Percentiles rank a stretch among this genome's conserved stretches.
These are phyloP conservation scores for Arthrinium phaeospermum DNA, from an alignment of 2,329 filamentous ascomycete genomes.

Conservation along the genomic window DNA sequence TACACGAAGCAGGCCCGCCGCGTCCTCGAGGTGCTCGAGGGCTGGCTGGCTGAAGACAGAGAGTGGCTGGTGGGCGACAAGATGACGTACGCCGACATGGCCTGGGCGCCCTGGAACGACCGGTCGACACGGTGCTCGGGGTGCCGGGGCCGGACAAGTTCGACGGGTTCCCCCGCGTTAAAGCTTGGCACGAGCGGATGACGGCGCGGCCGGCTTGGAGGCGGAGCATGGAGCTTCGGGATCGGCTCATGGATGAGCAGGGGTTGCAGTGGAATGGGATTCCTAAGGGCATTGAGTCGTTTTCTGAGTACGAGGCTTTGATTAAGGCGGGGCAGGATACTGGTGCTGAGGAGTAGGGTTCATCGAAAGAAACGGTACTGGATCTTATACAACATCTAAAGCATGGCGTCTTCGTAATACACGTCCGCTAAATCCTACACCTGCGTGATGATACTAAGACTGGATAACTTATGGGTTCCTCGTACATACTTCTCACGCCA, in stretches of 20 bases:
- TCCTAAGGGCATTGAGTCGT: not conserved
- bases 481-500: too few species aligned
- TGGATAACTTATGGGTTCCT: too few species aligned
- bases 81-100: constrained; percentile 34
- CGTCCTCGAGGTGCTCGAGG: constrained; percentile 52
- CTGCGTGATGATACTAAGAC: too few species aligned
- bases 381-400: too few species aligned
- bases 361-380: too few species aligned
- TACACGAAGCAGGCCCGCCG: constrained; percentile 54
- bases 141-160: not conserved
- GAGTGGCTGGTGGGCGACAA: constrained; percentile 50
- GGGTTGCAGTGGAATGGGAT: not conserved
- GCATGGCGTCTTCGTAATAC: too few species aligned
- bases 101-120: constrained; percentile 30
- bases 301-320: not conserved
- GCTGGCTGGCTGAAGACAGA: constrained; percentile 38
- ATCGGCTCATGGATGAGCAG: not conserved
- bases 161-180: not conserved
- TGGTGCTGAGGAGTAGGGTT: not conserved
- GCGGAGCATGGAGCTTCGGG: not conserved
- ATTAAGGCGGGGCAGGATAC: not conserved
- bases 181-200: not conserved
- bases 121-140: constrained; percentile 22
- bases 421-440: too few species aligned
- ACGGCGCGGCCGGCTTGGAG: not conserved